phyloP scores from a whole-genome alignment of 2,329 filamentous ascomycete species.

The Fusarium sp. region DNA sequence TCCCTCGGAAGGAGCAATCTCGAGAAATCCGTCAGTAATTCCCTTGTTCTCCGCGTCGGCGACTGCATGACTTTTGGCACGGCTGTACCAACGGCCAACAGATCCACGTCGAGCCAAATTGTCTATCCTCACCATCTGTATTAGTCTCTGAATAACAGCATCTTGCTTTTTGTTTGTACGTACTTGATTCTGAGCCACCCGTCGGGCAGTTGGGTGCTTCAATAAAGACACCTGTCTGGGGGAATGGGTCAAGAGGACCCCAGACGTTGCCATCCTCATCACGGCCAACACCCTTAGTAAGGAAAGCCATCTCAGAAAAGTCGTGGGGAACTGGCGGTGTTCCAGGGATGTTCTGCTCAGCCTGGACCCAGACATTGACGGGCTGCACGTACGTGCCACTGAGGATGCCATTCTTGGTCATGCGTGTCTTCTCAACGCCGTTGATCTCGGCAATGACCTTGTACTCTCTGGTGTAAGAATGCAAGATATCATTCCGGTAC shows the following conservation, averaged over 20 bases:
- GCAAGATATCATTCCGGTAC: conserved; percentile 49
- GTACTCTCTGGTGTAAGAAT: conserved; percentile 53
- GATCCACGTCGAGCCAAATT: not conserved
- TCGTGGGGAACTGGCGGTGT: conserved; percentile 50
- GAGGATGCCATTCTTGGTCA: conserved; percentile 51
- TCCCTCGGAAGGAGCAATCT: not conserved
- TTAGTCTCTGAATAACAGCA: not conserved
- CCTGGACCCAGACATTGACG: conserved; percentile 50
- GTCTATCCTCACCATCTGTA: not conserved
- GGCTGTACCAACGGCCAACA: not conserved
- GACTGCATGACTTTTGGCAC: not conserved
- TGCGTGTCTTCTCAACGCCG: conserved; percentile 46
- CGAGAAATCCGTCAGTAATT: not conserved
- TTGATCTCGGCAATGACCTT: conserved; percentile 50
- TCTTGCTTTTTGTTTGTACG: not conserved
- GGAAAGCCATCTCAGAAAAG: conserved; percentile 52
- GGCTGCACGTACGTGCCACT: conserved; percentile 53
- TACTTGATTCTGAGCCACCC: not conserved
- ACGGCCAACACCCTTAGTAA: conserved; percentile 51
- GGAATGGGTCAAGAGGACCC: conserved; percentile 54
- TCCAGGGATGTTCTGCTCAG: conserved; percentile 53
- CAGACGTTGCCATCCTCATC: conserved; percentile 52
- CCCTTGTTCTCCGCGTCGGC: not conserved
- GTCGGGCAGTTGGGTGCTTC: conserved; percentile 21
- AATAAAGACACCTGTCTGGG: conserved; percentile 52